phyloP scores from a whole-genome alignment of 1,284 basidiomycete genomes.

The Leccinum solheimii region DNA sequence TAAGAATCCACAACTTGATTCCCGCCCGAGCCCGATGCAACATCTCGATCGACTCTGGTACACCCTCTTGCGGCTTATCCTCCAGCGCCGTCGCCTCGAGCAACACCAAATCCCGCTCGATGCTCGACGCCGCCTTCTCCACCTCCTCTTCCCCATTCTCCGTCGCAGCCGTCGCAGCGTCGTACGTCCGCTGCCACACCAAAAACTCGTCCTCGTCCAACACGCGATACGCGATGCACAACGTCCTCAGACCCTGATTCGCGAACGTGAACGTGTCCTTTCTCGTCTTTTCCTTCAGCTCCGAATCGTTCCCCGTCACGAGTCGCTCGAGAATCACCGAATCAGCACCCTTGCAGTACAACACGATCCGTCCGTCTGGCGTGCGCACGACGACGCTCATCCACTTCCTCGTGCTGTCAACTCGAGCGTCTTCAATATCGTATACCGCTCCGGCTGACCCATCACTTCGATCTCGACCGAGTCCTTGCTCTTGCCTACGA shows the following conservation, averaged over 20 bases:
- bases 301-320: slow-evolving; percentile 69
- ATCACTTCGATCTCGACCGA: slow-evolving; percentile 88
- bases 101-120: slow-evolving; percentile 82
- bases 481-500: slow-evolving; percentile 76
- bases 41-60: slow-evolving; percentile 93
- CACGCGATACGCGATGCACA: slow-evolving; percentile 86
- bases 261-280: slow-evolving; percentile 93
- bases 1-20: slow-evolving; percentile 97
- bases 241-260: slow-evolving; percentile 87
- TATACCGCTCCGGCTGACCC: slow-evolving; percentile 84
- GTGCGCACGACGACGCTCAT: slow-evolving; percentile 90
- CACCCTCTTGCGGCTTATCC: slow-evolving; percentile 96
- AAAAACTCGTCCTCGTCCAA: slow-evolving; percentile 84
- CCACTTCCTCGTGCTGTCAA: slow-evolving; percentile 93
- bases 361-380: slow-evolving; percentile 77
- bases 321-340: slow-evolving; percentile 91
- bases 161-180: slow-evolving; percentile 75
- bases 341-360: slow-evolving; percentile 98
- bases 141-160: slow-evolving; percentile 88
- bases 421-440: slow-evolving; percentile 80
- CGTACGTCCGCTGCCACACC: slow-evolving; percentile 80
- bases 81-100: slow-evolving; percentile 95
- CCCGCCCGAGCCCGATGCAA: slow-evolving; percentile 78
- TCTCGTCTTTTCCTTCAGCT: slow-evolving; percentile 74
- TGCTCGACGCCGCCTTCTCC: slow-evolving; percentile 84